Evolutionary conservation across 495 filamentous ascomycete species (phyloP).

Genomic region (Aspergillus sclerotioniger): DNA sequence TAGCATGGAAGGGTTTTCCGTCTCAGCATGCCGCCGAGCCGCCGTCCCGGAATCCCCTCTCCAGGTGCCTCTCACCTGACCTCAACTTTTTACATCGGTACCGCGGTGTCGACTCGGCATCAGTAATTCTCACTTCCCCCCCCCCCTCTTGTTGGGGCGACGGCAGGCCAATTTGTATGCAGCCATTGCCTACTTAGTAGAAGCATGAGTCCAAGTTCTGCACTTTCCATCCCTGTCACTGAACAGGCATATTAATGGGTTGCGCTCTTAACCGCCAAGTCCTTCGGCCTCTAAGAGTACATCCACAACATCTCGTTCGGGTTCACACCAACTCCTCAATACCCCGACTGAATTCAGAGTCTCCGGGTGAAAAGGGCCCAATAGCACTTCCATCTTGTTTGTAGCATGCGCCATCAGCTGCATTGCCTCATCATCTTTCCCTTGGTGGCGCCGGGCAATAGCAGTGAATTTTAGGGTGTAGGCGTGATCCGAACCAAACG

Average conservation of each 20-base stretch:
- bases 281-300: background rate
- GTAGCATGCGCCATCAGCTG: background rate
- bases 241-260: background rate
- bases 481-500: conserved; percentile 6
- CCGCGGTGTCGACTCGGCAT: too few relatives aligned
- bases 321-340: background rate
- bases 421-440: conserved; percentile 3
- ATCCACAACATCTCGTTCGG: background rate
- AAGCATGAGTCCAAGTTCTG: too few relatives aligned
- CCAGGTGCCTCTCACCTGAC: background rate
- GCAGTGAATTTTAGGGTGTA: conserved; percentile 11
- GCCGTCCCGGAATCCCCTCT: background rate
- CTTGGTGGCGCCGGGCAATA: background rate
- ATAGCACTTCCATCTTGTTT: background rate
- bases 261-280: background rate
- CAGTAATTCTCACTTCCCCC: too few relatives aligned
- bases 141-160: too few relatives aligned
- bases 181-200: too few relatives aligned
- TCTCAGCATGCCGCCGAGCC: background rate
- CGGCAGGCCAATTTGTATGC: too few relatives aligned
- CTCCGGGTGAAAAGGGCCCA: background rate
- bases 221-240: too few relatives aligned
- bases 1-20: background rate
- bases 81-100: too few relatives aligned
- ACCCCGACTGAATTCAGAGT: background rate